Evolutionary conservation across 1,139 yeast species (phyloP).

Genomic region (Hyphopichia wangnamkhiaoensis): DNA sequence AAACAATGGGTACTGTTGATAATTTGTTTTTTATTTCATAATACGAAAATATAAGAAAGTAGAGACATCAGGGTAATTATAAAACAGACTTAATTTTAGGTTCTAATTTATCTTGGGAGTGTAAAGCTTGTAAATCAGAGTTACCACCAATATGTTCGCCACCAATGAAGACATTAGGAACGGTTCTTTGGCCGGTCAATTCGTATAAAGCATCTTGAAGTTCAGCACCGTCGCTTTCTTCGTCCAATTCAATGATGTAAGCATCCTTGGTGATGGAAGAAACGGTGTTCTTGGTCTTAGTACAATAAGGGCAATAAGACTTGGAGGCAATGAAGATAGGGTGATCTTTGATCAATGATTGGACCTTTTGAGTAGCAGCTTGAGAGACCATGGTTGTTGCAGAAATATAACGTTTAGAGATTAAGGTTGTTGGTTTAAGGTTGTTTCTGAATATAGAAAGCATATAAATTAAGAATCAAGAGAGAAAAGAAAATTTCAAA

Average conservation of each 20-base stretch:
- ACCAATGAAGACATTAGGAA: conserved; percentile 86
- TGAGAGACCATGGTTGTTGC: conserved; percentile 41
- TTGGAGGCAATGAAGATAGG: conserved; percentile 85
- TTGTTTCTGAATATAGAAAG: too few species aligned
- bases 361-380: conserved; percentile 57
- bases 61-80: too few species aligned
- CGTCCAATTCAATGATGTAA: conserved; percentile 66
- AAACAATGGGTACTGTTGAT: neutral
- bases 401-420: conserved; percentile 2
- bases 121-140: conserved; percentile 74
- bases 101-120: conserved; percentile 35
- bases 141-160: conserved; percentile 96
- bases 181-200: conserved; percentile 87
- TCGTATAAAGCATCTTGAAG: conserved; percentile 78
- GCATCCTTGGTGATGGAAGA: conserved; percentile 55
- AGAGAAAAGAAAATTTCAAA: too few species aligned
- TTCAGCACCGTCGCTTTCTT: conserved; percentile 39
- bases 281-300: conserved; percentile 60
- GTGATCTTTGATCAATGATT: conserved; percentile 63
- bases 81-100: conserved; percentile 42
- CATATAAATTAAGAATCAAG: too few species aligned
- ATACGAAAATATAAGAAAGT: too few species aligned
- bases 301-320: conserved; percentile 71
- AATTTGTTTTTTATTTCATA: neutral
- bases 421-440: too few species aligned